These are phyloP conservation scores for Metschnikowia shivogae DNA, from an alignment of 805 yeast species.

Conservation along the genomic window DNA sequence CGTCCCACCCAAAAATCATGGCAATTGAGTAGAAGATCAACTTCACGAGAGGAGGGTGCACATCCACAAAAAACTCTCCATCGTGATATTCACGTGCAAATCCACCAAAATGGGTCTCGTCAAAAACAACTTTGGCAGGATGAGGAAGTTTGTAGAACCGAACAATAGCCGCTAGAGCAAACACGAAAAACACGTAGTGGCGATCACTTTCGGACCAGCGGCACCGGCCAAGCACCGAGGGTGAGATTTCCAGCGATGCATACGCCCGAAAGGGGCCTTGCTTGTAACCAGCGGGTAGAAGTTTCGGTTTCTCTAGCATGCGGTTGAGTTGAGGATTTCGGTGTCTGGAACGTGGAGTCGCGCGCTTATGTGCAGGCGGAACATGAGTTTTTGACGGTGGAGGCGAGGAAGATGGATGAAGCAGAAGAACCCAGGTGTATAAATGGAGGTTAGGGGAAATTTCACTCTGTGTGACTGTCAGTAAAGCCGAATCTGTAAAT, in stretches of 20 bases:
- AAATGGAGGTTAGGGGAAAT: no score
- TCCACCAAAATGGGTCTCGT: slow-evolving; percentile 43
- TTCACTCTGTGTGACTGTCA: no score
- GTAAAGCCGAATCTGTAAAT: no score
- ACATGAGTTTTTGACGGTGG: background rate
- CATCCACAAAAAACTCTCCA: slow-evolving; percentile 64
- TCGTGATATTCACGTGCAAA: slow-evolving; percentile 43
- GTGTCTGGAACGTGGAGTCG: background rate
- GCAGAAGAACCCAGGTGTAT: no score
- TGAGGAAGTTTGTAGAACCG: slow-evolving; percentile 30
- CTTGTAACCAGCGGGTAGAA: slow-evolving; percentile 24
- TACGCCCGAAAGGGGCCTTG: slow-evolving; percentile 30
- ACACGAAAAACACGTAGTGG: slow-evolving; percentile 2
- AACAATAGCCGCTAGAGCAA: slow-evolving; percentile 21
- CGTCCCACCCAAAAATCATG: slow-evolving; percentile 50
- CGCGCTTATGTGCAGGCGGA: background rate
- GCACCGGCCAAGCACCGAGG: slow-evolving; percentile 13
- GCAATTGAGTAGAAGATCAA: slow-evolving; percentile 55
- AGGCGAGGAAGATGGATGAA: no score
- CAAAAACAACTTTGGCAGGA: slow-evolving; percentile 45
- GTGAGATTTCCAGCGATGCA: slow-evolving; percentile 22
- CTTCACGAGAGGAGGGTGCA: slow-evolving; percentile 69
- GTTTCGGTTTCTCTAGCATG: slow-evolving; percentile 5
- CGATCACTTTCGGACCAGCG: slow-evolving; percentile 16
- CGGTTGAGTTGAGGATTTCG: background rate